Percentiles rank a stretch among this genome's conserved stretches.
phyloP scores from a whole-genome alignment of 768 basidiomycete species.

The Dioszegia aurantiaca region DNA sequence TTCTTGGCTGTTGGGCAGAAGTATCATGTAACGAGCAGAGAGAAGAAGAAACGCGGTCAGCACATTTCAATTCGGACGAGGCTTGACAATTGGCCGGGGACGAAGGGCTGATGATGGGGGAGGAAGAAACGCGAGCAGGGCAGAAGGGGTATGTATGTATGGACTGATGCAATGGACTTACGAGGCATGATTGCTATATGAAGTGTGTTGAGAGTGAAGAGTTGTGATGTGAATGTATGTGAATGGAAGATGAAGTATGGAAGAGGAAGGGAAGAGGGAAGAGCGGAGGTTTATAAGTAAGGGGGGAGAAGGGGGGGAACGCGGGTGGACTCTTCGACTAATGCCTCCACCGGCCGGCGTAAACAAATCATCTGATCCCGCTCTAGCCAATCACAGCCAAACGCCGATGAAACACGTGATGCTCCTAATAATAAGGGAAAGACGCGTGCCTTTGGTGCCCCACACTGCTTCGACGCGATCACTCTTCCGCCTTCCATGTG shows the following conservation, averaged over 20 bases:
- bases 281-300: neutral
- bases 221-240: constrained; percentile 11
- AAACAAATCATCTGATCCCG: constrained; percentile 2
- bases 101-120: neutral
- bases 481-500: no score
- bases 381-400: neutral
- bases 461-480: no score
- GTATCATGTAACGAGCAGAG: constrained; percentile 8
- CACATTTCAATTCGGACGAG: neutral
- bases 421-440: no score
- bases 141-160: neutral
- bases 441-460: neutral
- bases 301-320: no score
- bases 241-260: constrained; percentile 16
- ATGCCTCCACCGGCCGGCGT: neutral
- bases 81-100: neutral
- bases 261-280: constrained; percentile 12
- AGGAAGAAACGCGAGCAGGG: neutral
- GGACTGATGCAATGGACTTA: constrained; percentile 33
- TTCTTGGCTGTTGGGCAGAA: constrained; percentile 34
- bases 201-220: constrained; percentile 11
- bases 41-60: constrained; percentile 21
- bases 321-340: no score
- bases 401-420: no score
- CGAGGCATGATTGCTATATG: constrained; percentile 39